Evolutionary conservation across 257 asterid species (phyloP), one percentile per base, ranked within the genome.

Genomic region (Echites panduratus): DNA sequence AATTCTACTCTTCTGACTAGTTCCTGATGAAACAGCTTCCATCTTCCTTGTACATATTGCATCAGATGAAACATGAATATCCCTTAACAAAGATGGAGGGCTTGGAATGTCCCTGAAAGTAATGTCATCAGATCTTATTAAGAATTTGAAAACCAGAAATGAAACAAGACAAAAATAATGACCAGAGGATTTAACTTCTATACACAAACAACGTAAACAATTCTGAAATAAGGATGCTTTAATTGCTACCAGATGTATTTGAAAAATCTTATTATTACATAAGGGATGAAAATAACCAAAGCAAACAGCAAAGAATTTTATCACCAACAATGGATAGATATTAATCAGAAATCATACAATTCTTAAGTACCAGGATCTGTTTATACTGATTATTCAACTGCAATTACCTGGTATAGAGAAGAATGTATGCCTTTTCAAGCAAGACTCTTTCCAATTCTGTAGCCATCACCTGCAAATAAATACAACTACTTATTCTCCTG

Each of bases 341-440:
- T 53, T 20, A 53, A 53, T 53, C 27, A 53, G 20, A 17, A 19
- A 19, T 53, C 26, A 19, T 16, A 53, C 10, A 19, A 50, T 20
- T 9, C 11, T 4, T 19, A 53, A 53, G 59, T 53, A 53, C 26
- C 26, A 20, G 59, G 26, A 53, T 53, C 59, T 53, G 59, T 53
- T 17, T 50, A 12, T 3, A 50, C 7, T 4, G 5, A 53, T 20
- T 17, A 20, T 53, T 53, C 59, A 53, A 53, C 24, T 53, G 59
- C 24, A 53, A 7, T 53, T 64, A 64, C 69, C 48, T 64, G 69
- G 69, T 20, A 64, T 64, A 64, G 6, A 64, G 26, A 2, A 64
- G 69, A 7, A 64, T 64, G 24, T 64, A 64, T 38, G 69, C 69
- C 45, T 43, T n/a, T 43, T 64, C 69, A 32, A 43, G 5, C 47